Evolutionary conservation across 2,329 filamentous ascomycete genomes (phyloP), one percentile per base, ranked within the genome.

Genomic region (Hypomyces rosellus): DNA sequence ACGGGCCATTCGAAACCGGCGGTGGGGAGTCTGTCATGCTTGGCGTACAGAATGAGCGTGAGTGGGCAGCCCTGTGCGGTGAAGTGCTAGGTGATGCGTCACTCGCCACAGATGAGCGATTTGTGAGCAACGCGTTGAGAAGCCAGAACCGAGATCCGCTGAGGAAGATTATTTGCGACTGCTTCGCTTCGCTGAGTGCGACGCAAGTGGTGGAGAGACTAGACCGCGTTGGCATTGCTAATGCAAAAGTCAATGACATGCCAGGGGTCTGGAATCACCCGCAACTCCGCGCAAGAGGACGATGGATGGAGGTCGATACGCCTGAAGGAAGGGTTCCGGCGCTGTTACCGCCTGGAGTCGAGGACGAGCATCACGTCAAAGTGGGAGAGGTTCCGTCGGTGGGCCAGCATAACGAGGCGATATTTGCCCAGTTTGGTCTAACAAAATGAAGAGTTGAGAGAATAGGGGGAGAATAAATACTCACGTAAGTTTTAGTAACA

Each of bases 41-140:
- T 4, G 78, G 77, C 0, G 69, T 81, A 18, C 78, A 82, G 56
- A 81, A 81, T 52, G 77, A 80, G 62, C 66, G 77, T 3, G 78
- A 81, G 56, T 80, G 76, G 76, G 63, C 56, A 1, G 75, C 65
- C 5, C 70, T 81, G 12, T 78, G 75, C 50, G 59, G 61, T 0
- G 59, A 68, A 2, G 75, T 81, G 1, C 62, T 81, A 4, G 65
- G 63, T 0, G 64, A 73, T 41, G 63, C 66, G 0, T 65, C 63
- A 0, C 54, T 80, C 1, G 68, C 70, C 0, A 64, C 63, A 1
- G 74, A 81, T 48, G 53, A 65, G 36, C 67, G 75, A 1, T 81
- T 81, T 55, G 56, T 53, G 15, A 76, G 57, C 52, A 81, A 78
- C 53, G 65, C 69, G 0, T 57, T 73, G 3, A 65, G 77, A 4